A percentile compares a stretch with the other conserved stretches of the same genome.
Evolutionary conservation across 176 grass and related monocot genomes (phyloP).

Genomic region (Bromus sterilis): DNA sequence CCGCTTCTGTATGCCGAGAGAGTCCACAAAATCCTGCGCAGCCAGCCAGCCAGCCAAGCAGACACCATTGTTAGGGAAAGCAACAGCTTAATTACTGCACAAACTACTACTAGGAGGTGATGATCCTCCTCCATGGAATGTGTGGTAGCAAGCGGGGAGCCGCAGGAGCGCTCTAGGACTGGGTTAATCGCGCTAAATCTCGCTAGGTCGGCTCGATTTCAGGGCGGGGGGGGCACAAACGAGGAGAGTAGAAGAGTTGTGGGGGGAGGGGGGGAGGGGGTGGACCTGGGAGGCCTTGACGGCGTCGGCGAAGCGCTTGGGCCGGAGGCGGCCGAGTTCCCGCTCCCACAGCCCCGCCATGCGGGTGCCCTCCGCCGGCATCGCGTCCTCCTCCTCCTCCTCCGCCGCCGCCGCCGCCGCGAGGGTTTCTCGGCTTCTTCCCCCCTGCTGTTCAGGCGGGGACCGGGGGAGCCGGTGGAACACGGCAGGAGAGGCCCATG

Average conservation of each 20-base stretch:
- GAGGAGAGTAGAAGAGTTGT: neutral
- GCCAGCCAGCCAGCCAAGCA: neutral
- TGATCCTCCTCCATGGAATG: neutral
- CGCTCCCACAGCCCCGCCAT: conserved; percentile 41
- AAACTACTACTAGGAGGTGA: neutral
- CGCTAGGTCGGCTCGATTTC: neutral
- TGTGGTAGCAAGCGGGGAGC: neutral
- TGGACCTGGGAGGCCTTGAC: conserved; percentile 38
- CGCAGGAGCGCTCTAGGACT: neutral
- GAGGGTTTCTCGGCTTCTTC: conserved; percentile 15
- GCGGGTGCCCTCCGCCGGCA: conserved; percentile 23
- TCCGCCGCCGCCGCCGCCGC: neutral
- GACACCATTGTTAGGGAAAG: neutral
- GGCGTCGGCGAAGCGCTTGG: conserved; percentile 38
- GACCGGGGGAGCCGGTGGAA: neutral
- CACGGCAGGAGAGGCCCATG: neutral
- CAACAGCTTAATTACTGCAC: neutral
- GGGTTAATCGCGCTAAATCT: neutral
- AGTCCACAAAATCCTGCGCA: conserved; percentile 43
- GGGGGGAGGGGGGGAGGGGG: neutral
- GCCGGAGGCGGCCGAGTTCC: conserved; percentile 37
- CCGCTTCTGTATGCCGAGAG: conserved; percentile 42
- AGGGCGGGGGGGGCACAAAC: neutral
- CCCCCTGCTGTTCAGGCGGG: neutral
- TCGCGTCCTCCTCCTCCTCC: too few relatives aligned